A percentile compares a stretch with the other conserved stretches of the same genome.
Conservation (phyloP, 2,329 filamentous ascomycete species). For the Dactylellina drechsleri region DNA sequence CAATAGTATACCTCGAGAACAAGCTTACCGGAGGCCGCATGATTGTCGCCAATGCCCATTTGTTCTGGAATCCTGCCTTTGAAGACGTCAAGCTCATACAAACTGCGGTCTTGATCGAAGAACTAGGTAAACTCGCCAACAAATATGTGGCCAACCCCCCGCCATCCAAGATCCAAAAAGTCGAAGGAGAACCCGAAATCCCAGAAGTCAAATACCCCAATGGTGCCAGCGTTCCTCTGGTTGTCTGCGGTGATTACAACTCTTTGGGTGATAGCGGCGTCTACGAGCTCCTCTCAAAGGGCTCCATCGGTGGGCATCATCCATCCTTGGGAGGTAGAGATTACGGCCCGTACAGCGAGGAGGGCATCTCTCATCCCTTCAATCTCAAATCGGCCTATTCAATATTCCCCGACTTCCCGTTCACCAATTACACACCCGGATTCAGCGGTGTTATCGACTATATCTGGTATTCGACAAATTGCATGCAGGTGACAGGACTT, state of each 20-base stretch:
- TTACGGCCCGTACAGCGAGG: slow-evolving; percentile 91
- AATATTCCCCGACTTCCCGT: slow-evolving; percentile 83
- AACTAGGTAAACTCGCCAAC: slow-evolving; percentile 85
- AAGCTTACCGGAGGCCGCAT: slow-evolving; percentile 86
- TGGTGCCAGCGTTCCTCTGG: slow-evolving; percentile 85
- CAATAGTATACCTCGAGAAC: slow-evolving; percentile 92
- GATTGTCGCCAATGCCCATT: slow-evolving; percentile 91
- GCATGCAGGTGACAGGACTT: slow-evolving; percentile 82
- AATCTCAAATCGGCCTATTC: slow-evolving; percentile 90
- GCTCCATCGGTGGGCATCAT: slow-evolving; percentile 80
- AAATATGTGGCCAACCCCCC: slow-evolving; percentile 70
- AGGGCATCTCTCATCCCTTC: slow-evolving; percentile 95
- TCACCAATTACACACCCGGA: slow-evolving; percentile 96
- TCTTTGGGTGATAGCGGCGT: slow-evolving; percentile 87
- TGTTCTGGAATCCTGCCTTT: slow-evolving; percentile 91
- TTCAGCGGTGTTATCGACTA: slow-evolving; percentile 95
- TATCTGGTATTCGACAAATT: slow-evolving; percentile 95
- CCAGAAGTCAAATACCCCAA: slow-evolving; percentile 77
- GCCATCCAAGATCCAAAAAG: slow-evolving; percentile 50
- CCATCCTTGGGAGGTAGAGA: slow-evolving; percentile 80
- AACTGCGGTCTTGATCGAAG: slow-evolving; percentile 93
- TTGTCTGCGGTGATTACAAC: slow-evolving; percentile 97
- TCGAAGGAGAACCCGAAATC: slow-evolving; percentile 63
- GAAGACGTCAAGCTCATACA: slow-evolving; percentile 97
- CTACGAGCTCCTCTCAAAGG: slow-evolving; percentile 86